Conservation (phyloP, 176 grass and related monocot species). For the Aegilops tauschii region DNA sequence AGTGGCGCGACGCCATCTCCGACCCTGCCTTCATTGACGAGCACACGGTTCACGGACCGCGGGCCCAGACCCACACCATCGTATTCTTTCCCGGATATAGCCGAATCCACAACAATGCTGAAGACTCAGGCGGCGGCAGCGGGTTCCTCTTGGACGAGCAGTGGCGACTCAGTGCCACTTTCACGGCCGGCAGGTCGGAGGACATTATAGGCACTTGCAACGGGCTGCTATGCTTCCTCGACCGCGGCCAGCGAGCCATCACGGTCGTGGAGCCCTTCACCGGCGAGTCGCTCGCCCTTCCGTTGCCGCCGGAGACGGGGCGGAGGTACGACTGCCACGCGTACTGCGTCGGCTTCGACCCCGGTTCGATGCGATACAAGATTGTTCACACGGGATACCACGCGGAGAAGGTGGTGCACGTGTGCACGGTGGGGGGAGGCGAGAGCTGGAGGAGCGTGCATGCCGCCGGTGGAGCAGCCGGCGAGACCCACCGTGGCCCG, state of each 20-base stretch:
- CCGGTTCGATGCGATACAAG: neutral
- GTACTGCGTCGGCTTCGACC: slow-evolving; percentile 15
- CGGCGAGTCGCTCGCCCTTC: neutral
- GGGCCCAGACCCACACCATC: neutral
- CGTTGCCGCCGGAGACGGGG: neutral
- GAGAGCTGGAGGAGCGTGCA: neutral
- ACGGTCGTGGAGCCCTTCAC: neutral
- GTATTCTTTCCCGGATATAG: neutral
- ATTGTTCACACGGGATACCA: neutral
- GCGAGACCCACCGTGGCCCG: neutral
- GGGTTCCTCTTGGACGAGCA: neutral
- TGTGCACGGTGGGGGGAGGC: neutral
- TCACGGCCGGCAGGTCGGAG: neutral
- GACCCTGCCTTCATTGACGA: neutral
- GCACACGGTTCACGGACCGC: neutral
- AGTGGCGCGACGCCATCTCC: neutral
- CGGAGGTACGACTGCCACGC: no score
- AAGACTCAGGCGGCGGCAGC: no score
- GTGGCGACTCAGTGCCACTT: neutral
- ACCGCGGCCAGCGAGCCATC: neutral
- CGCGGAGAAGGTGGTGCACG: neutral
- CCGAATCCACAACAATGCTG: no score
- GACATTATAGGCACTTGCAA: neutral
- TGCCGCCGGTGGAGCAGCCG: neutral
- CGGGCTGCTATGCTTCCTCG: neutral